These are phyloP conservation scores for Acacia pycnantha DNA, from an alignment of 331 rosid species.

Conservation along the genomic window DNA sequence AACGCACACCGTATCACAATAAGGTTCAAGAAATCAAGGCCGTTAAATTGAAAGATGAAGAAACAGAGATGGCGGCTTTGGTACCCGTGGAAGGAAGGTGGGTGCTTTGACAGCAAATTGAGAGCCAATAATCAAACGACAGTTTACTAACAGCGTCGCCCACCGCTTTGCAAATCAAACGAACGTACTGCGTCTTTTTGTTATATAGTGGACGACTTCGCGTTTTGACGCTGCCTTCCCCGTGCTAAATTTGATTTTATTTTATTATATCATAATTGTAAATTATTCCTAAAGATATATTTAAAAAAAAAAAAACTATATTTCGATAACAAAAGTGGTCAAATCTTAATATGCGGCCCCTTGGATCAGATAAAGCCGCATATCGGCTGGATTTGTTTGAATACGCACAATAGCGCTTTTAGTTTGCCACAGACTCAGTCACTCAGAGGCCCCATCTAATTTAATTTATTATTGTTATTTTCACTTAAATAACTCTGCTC, in stretches of 20 bases:
- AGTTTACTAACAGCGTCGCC: constrained; percentile 20
- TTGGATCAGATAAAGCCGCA: background rate
- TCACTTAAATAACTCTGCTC: background rate
- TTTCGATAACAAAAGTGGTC: background rate
- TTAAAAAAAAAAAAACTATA: background rate
- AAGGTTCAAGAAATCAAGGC: background rate
- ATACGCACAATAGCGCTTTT: background rate
- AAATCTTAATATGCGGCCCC: background rate
- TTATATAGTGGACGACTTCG: background rate
- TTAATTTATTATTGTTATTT: background rate
- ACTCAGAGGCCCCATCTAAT: background rate
- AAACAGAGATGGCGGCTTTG: background rate
- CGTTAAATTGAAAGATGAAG: background rate
- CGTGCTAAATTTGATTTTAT: background rate
- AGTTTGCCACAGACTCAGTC: background rate
- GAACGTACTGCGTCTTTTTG: background rate
- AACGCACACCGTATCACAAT: background rate
- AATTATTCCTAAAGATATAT: background rate
- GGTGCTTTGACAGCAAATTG: background rate
- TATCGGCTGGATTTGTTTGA: background rate
- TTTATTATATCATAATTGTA: background rate
- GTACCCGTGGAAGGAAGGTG: constrained; percentile 31
- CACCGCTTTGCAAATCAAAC: constrained; percentile 18
- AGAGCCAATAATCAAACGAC: constrained; percentile 1
- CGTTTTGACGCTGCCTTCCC: background rate